Evolutionary conservation across 169 alveolate species (phyloP), one percentile per base, ranked within the genome.

Genomic region (Eimeria necatrix): DNA sequence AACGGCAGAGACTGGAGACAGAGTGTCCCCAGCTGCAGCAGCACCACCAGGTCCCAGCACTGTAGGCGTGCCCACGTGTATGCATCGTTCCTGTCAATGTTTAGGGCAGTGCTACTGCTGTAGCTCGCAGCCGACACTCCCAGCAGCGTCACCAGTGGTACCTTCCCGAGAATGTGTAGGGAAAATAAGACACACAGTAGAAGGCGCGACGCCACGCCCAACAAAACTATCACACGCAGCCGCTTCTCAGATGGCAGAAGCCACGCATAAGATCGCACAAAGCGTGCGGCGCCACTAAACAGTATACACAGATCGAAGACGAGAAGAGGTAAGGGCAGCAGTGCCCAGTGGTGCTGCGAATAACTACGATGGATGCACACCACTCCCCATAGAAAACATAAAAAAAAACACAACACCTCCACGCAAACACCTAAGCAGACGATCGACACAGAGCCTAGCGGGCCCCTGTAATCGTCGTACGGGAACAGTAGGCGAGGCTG

Each of bases 51-150:
- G 73, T 91, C 95, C 91, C 88, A 60, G 46, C 53, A 84, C 48
- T 91, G 95, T 64, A 91, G 84, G 4, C 95, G 95, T 0, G 73
- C 83, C 95, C 95, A 91, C 14, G 95, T 78, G 91, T 91, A 91
- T 5, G 70, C 60, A 48, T 91, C 95, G 4, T 41, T 53, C 6
- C 91, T 85, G 32, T 32, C 24, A 3, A 22, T 14, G 48, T 91
- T 91, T 20, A 91, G 52, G 18, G 48, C 22, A 16, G 48, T 12
- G 68, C 95, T 71, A 16, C 83, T 22, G 14, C 24, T 6, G 91
- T 91, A 91, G 95, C 74, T 51, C 9, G 51, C 56, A 18, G 10
- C n/a, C 18, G 95, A 12, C 16, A 60, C 84, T 16, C 24, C 61
- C 3, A 53, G 73, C 9, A 91, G 85, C 2, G 56, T 48, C 4